Base-by-base conservation (phyloP, 192 early-diverging fungal genomes). In the Linnemannia schmuckeri region DNA sequence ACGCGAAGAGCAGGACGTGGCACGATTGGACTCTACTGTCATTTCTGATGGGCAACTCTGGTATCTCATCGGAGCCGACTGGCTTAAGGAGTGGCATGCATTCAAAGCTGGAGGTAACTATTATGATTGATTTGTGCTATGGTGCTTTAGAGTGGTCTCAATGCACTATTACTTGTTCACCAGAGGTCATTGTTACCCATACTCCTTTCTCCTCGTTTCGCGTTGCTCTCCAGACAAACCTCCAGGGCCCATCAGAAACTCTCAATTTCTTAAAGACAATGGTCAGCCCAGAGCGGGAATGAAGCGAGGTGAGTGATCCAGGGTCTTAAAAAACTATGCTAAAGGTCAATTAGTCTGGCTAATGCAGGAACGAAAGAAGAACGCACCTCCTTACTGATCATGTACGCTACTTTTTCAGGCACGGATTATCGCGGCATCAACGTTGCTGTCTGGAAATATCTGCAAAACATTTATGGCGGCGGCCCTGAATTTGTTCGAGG, bases 371-470 rank as follows among this genome's bases (percentile, higher is more conserved):
- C 2, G 35, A 71, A 61, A 10, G 37, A 38, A 40, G 6, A n/a
- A 22, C 9, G 22, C 2, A 18, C 1, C 4, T 24, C 13, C 63
- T 33, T 61, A 54, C 40, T n/a, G 46, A 15, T 24, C 8, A 18
- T 52, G 30, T 72, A 42, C 72, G 54, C 46, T 78, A 66, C 27
- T 35, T 20, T 17, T 7, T 18, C 57, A 89, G 88, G 83, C n/a
- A 38, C 35, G 13, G 82, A 89, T 76, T 89, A 89, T 70, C 80
- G 89, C 33, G 89, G 85, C 22, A 84, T 89, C 27, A 89, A 89
- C 33, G 27, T 20, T 13, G 68, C 35, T 66, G 89, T 89, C 0
- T 89, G 89, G 89, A 73, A 40, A 3, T 89, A 89, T 68, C 70
- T 89, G 68, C 73, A 88, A 37, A 46, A 52, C 35, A 77, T 82